Base-by-base conservation (phyloP, 148 eudicot species). In the Silene latifolia region DNA sequence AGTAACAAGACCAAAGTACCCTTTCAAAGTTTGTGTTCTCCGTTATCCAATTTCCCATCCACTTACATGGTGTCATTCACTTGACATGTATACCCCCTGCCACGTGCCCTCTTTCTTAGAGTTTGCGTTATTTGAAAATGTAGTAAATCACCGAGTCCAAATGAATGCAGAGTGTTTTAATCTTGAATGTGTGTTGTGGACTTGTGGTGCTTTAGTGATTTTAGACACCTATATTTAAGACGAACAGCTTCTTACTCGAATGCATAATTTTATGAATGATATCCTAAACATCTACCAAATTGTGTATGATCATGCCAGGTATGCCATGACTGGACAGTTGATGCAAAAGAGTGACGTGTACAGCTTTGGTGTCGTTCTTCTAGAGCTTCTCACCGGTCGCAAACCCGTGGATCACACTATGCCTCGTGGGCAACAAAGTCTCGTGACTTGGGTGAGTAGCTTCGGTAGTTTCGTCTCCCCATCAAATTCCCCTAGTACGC, bases 381-480 rank as follows among this genome's bases (percentile, higher is more conserved):
- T 88, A 71, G 91, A 88, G 75, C 89, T 88, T 65, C 82, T 88
- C 65, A 88, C 91, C 24, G 91, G 91, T 23, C 87, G 91, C 32
- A 88, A 86, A 76, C 91, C 91, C 0, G 91, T 88, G 59, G 91
- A 88, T 79, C 91, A 88, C 71, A 88, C 85, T 59, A 88, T 88
- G 91, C 91, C 91, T 63, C 91, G 91, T 75, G 91, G 91, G 29
- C 91, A 88, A 76, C 91, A 88, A 71, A 88, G 91, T 86, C 88
- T 88, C 57, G 91, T 88, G 59, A 88, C 91, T 53, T 88, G 91
- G 91, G 91, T 86, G 47, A 80, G 85, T 54, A 63, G 25, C 73
- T 42, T 15, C 18, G 1, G 15, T 17, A 9, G 35, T 58, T 51
- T 24, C 6, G n/a, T 35, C 20, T 19, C 70, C 66, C 18, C 3